Evolutionary conservation across 176 grass and related monocot genomes (phyloP), one percentile per base, ranked within the genome.

Genomic region (Urochloa ruziziensis): DNA sequence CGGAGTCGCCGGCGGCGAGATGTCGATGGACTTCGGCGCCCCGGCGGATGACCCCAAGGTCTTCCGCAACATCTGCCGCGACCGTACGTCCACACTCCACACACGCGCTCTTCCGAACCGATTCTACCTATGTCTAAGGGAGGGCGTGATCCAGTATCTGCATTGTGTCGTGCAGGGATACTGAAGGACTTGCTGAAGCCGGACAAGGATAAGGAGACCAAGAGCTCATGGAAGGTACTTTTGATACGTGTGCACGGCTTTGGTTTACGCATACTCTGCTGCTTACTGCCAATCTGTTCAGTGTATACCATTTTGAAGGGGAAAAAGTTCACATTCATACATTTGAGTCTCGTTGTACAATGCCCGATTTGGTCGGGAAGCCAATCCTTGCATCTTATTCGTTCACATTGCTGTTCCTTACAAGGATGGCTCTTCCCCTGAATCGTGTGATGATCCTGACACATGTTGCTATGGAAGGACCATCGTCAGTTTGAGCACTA

Each of bases 1-100:
- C 53, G 37, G 44, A 36, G 11, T 6, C 53, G 6, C 2, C 48
- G 21, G 14, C 53, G 73, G 33, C 67, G 77, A 83, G 43, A 94
- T 93, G 95, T 94, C 95, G 82, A 66, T 88, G 56, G 90, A 94
- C 16, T 98, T 91, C 79, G 29, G 81, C 69, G 82, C 59, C 75
- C 64, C 83, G 47, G 76, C 80, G 74, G 93, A 95, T 33, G 94
- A 97, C 53, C 88, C 90, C 87, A 95, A 93, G 85, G 40, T 65
- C 77, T 98, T 98, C 75, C 95, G 95, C 68, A 94, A 95, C 34
- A 49, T 88, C 77, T 89, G 90, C 64, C 89, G 95, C 60, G 95
- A 98, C 27, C 79, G 95, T 98, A 90, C 76, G 95, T 32, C 2
- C 56, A 6, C 18, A 40, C 39, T n/a, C n/a, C n/a, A 40, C 39